Percentiles rank a stretch among this genome's conserved stretches.
phyloP scores from a whole-genome alignment of 805 yeast genomes.

The Yamadazyma paraphyllophila region DNA sequence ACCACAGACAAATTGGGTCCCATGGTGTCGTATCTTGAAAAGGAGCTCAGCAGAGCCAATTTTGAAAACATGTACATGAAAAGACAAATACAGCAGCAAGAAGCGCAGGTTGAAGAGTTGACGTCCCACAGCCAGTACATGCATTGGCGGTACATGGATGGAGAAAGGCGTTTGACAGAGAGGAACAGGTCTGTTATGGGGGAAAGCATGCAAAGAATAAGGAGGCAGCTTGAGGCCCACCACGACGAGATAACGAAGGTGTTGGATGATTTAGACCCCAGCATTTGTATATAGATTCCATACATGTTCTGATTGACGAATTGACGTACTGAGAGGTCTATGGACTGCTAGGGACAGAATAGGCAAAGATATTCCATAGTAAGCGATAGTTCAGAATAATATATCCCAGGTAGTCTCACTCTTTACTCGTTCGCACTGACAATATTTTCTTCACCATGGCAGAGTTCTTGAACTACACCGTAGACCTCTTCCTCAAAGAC shows the following conservation, averaged over 20 bases:
- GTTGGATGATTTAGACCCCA: conserved; percentile 9
- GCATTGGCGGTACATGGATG: neutral
- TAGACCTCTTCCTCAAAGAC: conserved; percentile 36
- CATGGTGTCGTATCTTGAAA: conserved; percentile 31
- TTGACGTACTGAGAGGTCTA: too few relatives aligned
- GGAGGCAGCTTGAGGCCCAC: conserved; percentile 1
- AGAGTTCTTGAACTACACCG: conserved; percentile 43
- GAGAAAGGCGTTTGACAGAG: neutral
- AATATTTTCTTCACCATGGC: conserved; percentile 22
- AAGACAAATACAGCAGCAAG: conserved; percentile 7
- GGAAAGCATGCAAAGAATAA: neutral
- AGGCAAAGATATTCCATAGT: too few relatives aligned
- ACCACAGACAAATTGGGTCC: conserved; percentile 19
- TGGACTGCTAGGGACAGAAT: too few relatives aligned
- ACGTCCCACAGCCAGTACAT: conserved; percentile 12
- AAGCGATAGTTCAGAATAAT: too few relatives aligned
- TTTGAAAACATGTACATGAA: conserved; percentile 36
- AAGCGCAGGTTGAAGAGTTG: conserved; percentile 10
- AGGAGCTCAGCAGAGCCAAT: conserved; percentile 25
- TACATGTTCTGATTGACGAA: too few relatives aligned
- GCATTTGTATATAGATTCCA: neutral
- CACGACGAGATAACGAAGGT: conserved; percentile 4
- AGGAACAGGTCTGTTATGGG: neutral
- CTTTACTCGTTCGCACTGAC: too few relatives aligned
- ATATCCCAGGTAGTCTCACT: too few relatives aligned